Conservation (phyloP, 2,329 filamentous ascomycete species). For the Fusarium floridanum region DNA sequence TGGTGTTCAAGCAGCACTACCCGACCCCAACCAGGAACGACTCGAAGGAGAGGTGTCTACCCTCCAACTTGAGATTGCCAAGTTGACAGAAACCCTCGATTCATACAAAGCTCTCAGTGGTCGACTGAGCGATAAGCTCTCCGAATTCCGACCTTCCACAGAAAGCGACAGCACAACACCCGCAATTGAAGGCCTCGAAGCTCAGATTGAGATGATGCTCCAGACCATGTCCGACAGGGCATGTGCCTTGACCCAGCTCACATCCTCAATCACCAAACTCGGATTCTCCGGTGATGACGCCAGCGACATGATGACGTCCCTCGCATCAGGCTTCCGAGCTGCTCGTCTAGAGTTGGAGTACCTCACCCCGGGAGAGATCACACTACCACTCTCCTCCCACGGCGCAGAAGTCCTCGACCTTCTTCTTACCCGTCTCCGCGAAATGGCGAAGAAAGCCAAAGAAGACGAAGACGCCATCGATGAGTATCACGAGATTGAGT, state of each 20-base stretch:
- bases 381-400: slow-evolving; percentile 64
- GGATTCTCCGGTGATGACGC: slow-evolving; percentile 65
- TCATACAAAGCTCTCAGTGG: slow-evolving; percentile 59
- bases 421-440: slow-evolving; percentile 63
- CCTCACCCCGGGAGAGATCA: slow-evolving; percentile 69
- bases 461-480: slow-evolving; percentile 69
- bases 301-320: slow-evolving; percentile 61
- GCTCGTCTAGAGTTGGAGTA: slow-evolving; percentile 74
- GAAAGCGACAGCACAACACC: slow-evolving; percentile 22
- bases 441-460: slow-evolving; percentile 59
- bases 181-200: slow-evolving; percentile 54
- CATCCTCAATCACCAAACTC: slow-evolving; percentile 59
- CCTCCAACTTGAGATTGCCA: slow-evolving; percentile 62
- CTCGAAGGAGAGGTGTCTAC: slow-evolving; percentile 63
- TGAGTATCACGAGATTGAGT: slow-evolving; percentile 70
- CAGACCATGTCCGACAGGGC: slow-evolving; percentile 63
- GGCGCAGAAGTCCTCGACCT: slow-evolving; percentile 69
- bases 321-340: slow-evolving; percentile 65
- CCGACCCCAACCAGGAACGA: slow-evolving; percentile 57
- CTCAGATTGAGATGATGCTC: slow-evolving; percentile 58
- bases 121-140: slow-evolving; percentile 54
- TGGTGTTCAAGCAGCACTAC: slow-evolving; percentile 46
- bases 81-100: slow-evolving; percentile 62
- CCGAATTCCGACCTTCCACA: slow-evolving; percentile 29
- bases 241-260: slow-evolving; percentile 60